Conservation (phyloP, 768 basidiomycete species). For the Nidula microcarpa region DNA sequence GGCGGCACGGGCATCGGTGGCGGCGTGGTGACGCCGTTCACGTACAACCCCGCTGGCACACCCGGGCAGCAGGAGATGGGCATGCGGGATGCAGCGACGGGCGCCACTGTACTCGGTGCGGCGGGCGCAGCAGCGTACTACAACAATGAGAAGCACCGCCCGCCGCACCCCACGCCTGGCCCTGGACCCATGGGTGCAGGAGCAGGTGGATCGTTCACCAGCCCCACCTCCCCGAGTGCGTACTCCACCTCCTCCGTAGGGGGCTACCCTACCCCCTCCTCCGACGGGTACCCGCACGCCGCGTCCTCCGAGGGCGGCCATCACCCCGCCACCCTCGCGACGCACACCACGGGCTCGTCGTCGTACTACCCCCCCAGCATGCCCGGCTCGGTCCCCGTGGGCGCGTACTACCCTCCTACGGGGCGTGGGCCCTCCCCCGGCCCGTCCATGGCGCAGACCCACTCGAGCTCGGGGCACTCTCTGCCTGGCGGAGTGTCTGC, state of each 20-base stretch:
- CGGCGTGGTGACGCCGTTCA: slow-evolving; percentile 30
- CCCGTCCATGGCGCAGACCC: background rate
- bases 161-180: background rate
- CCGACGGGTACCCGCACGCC: background rate
- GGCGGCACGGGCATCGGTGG: slow-evolving; percentile 22
- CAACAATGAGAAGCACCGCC: background rate
- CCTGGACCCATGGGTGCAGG: no score
- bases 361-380: background rate
- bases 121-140: background rate
- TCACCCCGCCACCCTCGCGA: background rate
- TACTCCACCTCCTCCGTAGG: background rate
- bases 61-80: background rate
- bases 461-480: background rate
- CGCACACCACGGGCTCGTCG: background rate
- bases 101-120: background rate
- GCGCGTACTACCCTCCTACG: background rate
- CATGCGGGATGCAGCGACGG: background rate
- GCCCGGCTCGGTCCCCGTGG: background rate
- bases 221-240: background rate
- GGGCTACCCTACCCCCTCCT: background rate
- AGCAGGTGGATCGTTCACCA: no score
- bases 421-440: background rate
- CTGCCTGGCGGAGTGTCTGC: background rate
- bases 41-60: slow-evolving; percentile 1
- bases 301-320: background rate